Conservation (phyloP, 2,329 filamentous ascomycete species). For the Didymella glomerata region DNA sequence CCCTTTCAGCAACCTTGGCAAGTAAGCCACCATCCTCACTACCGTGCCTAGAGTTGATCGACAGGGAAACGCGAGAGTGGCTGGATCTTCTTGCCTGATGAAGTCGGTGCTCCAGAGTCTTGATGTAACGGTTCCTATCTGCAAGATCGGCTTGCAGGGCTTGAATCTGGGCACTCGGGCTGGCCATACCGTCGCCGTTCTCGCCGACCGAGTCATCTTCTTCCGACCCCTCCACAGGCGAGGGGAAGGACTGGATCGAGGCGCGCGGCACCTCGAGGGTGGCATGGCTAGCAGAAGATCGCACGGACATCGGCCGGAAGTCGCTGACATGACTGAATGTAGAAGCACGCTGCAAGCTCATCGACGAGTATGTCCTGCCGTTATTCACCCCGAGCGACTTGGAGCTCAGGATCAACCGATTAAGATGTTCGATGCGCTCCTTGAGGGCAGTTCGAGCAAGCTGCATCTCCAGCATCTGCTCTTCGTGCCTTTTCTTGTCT, state of each 20-base stretch:
- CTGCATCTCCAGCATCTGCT: conserved; percentile 99
- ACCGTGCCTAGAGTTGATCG: conserved; percentile 70
- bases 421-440: conserved; percentile 96
- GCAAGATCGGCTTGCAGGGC: conserved; percentile 92
- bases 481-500: conserved; percentile 86
- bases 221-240: conserved; percentile 46
- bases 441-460: conserved; percentile 93
- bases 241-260: conserved; percentile 31
- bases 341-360: conserved; percentile 52
- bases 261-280: conserved; percentile 54
- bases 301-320: conserved; percentile 59
- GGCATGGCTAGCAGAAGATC: conserved; percentile 50
- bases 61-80: conserved; percentile 84
- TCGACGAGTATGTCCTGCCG: conserved; percentile 52
- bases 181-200: conserved; percentile 85
- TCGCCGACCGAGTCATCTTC: conserved; percentile 71
- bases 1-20: conserved; percentile 81
- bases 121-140: conserved; percentile 98
- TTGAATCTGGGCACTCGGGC: conserved; percentile 81
- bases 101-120: conserved; percentile 89
- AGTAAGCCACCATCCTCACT: conserved; percentile 81
- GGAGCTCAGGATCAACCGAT: conserved; percentile 91
- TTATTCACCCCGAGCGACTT: conserved; percentile 93
- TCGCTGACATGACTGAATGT: conserved; percentile 52
- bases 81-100: conserved; percentile 90